Conservation (phyloP, 345 rosid genomes). For the Eucalyptus curtisii region DNA sequence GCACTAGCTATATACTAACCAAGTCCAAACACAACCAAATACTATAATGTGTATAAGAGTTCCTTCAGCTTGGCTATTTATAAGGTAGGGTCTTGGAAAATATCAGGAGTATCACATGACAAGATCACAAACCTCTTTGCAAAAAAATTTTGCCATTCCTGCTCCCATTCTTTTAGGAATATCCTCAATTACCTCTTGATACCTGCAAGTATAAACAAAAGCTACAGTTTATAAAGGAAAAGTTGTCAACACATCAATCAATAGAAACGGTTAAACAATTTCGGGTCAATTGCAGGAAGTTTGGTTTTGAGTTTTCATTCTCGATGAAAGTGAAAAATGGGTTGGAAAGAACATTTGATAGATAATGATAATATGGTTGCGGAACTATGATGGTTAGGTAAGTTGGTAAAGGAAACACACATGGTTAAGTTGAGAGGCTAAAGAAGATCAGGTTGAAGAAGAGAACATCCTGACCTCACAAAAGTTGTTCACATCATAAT, state of each 20-base stretch:
- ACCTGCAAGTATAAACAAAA: conserved; percentile 25
- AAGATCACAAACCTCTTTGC: conserved; percentile 65
- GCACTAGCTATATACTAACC: not conserved
- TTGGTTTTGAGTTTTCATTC: not conserved
- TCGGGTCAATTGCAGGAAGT: not conserved
- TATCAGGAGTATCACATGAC: not conserved
- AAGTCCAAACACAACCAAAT: not conserved
- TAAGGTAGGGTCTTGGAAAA: not conserved
- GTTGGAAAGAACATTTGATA: not conserved
- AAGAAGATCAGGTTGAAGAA: no score
- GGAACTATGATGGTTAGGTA: not conserved
- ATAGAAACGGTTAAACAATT: no score
- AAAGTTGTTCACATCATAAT: not conserved
- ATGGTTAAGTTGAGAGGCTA: not conserved
- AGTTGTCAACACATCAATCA: no score
- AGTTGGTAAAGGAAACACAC: not conserved
- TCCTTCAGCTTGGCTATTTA: not conserved
- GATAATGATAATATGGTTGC: not conserved
- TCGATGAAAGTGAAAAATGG: not conserved
- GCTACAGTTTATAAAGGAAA: not conserved
- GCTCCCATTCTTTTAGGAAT: conserved; percentile 79
- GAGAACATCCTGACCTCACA: not conserved
- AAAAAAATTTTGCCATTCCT: conserved; percentile 87
- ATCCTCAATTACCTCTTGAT: conserved; percentile 77
- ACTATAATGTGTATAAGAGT: not conserved